Percentiles rank a stretch among this genome's conserved stretches.
phyloP scores from a whole-genome alignment of 2,329 filamentous ascomycete genomes.

The Alternaria dauci region DNA sequence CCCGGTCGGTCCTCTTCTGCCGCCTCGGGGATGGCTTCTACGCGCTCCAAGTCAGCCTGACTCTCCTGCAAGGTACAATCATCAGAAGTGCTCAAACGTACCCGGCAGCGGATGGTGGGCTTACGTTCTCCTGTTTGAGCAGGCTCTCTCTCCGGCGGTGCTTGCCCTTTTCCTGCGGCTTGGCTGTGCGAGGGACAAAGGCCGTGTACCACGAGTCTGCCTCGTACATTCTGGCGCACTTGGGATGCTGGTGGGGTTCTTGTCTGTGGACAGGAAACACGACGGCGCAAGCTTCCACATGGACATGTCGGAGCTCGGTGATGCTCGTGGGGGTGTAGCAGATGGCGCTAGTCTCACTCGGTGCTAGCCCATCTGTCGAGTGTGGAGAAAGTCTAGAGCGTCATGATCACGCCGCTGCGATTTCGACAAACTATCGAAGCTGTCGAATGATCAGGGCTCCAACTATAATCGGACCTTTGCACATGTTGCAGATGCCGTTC shows the following conservation, averaged over 20 bases:
- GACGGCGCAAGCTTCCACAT: slow-evolving; percentile 12
- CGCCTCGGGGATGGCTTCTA: slow-evolving; percentile 66
- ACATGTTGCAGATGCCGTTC: slow-evolving; percentile 21
- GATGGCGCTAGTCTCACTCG: not conserved
- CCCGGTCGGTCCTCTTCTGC: slow-evolving; percentile 67
- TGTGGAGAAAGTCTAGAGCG: slow-evolving; percentile 20
- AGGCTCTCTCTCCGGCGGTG: slow-evolving; percentile 75
- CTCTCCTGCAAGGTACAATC: slow-evolving; percentile 59
- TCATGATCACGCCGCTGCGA: slow-evolving; percentile 20
- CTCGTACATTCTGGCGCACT: slow-evolving; percentile 70
- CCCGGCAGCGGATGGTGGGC: slow-evolving; percentile 46
- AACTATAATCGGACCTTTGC: slow-evolving; percentile 13
- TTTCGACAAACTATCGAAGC: slow-evolving; percentile 20
- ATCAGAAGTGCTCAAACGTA: slow-evolving; percentile 53
- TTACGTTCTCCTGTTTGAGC: slow-evolving; percentile 63
- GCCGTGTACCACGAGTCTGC: slow-evolving; percentile 78
- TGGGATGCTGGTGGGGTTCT: not conserved
- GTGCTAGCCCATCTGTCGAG: not conserved
- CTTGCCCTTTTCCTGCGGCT: slow-evolving; percentile 48
- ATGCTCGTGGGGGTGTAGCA: slow-evolving; percentile 8
- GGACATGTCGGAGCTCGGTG: slow-evolving; percentile 13
- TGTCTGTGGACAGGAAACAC: slow-evolving; percentile 5
- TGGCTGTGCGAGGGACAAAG: slow-evolving; percentile 70
- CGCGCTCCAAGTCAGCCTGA: slow-evolving; percentile 62
- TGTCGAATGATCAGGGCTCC: slow-evolving; percentile 22